Base-by-base conservation (phyloP, 2,329 filamentous ascomycete species). In the Leptographium radiaticola region DNA sequence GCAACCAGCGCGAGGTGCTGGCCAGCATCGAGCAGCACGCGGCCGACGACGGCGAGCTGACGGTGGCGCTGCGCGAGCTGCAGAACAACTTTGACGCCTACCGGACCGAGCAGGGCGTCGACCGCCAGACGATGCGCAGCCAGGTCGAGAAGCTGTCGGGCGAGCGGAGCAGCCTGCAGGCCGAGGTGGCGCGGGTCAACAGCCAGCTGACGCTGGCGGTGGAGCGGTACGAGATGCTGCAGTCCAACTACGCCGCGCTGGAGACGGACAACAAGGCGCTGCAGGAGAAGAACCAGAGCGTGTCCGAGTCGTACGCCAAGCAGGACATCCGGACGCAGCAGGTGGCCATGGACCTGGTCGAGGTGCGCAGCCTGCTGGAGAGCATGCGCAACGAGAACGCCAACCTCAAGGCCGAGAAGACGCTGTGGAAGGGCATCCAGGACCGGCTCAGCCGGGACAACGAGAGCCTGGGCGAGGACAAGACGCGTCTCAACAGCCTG, bases 371-470 rank as follows among this genome's bases (percentile, higher is more conserved):
- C 36, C 71, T 91, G 52, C 75, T 87, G 4, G 91, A 98, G 63
- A 90, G 89, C 63, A 79, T 96, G 68, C 86, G 89, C 52, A 89
- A 89, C 59, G 93, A 98, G 66, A 89, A 84, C 53, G 84, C 89
- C 16, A 96, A 97, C 63, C 78, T 96, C 38, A 95, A 95, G 67
- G 90, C 91, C 0, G 91, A 97, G 68, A 95, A 95, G 70, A 86
- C 89, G 40, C 75, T 98, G 11, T 95, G 87, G 86, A 95, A 93
- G 71, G 88, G 86, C 54, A 95, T 96, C 38, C 90, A 97, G 65
- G 84, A 87, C 58, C 83, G 94, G 52, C 75, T 97, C 45, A 86
- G 81, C 58, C 88, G 93, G 62, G 90, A 97, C 64, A 95, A 93
- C 59, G 89, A 95, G 63, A 81, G 73, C 20, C 73, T 97, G 13